These are phyloP conservation scores for Fusarium denticulatum DNA, from an alignment of 2,329 filamentous ascomycete species.

Conservation along the genomic window DNA sequence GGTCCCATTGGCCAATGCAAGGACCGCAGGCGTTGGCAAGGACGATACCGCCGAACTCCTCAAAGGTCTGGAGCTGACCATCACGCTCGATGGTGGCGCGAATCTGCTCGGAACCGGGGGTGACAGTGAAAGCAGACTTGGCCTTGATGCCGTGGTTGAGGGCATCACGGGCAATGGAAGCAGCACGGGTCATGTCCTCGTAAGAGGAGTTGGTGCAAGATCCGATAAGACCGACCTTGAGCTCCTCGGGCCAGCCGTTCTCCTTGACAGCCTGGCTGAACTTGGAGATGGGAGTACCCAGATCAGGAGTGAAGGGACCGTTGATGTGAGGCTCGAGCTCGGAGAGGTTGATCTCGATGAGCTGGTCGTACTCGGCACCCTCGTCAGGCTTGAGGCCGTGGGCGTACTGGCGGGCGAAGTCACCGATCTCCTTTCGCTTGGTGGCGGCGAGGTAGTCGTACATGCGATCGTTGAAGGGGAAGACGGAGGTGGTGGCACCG, in stretches of 20 bases:
- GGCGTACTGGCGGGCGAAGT: slow-evolving; percentile 86
- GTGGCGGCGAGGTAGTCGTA: slow-evolving; percentile 94
- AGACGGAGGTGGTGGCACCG: slow-evolving; percentile 89
- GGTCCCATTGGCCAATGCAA: slow-evolving; percentile 96
- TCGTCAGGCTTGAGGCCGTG: slow-evolving; percentile 87
- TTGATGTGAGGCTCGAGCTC: slow-evolving; percentile 95
- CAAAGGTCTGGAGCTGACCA: slow-evolving; percentile 85
- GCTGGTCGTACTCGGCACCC: slow-evolving; percentile 88
- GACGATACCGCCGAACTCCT: slow-evolving; percentile 85
- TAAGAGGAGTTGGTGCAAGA: slow-evolving; percentile 99
- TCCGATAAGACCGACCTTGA: slow-evolving; percentile 93
- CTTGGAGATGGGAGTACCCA: slow-evolving; percentile 89
- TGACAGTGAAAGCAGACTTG: slow-evolving; percentile 92
- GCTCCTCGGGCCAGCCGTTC: slow-evolving; percentile 89
- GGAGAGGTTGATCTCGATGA: slow-evolving; percentile 90
- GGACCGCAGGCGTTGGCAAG: slow-evolving; percentile 95
- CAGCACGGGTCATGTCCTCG: slow-evolving; percentile 96
- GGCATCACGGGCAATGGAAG: slow-evolving; percentile 92
- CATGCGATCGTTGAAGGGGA: slow-evolving; percentile 98
- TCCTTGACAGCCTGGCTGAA: slow-evolving; percentile 87
- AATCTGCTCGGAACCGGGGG: slow-evolving; percentile 96
- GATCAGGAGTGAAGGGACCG: slow-evolving; percentile 94
- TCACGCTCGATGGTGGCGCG: slow-evolving; percentile 92
- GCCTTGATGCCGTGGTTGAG: slow-evolving; percentile 89
- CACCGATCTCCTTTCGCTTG: slow-evolving; percentile 89